These are phyloP conservation scores for Nakaseomyces uthaithaninus DNA, from an alignment of 1,139 yeast species.

Conservation along the genomic window DNA sequence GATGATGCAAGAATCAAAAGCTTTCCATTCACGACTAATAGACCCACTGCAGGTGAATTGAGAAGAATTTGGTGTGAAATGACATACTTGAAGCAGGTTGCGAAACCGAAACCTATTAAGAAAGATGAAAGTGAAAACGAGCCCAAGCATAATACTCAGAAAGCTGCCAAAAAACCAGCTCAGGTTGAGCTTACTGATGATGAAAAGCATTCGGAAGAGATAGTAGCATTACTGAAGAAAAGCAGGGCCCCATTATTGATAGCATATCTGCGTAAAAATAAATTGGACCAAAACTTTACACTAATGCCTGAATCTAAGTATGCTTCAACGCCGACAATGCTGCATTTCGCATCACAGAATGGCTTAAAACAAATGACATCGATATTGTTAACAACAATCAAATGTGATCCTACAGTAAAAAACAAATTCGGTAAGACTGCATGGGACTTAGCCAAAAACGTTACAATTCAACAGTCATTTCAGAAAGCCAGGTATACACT, in stretches of 20 bases:
- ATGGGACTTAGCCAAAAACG: constrained; percentile 45
- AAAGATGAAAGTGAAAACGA: constrained; percentile 25
- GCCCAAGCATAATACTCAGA: constrained; percentile 8
- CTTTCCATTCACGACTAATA: constrained; percentile 82
- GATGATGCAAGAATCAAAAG: constrained; percentile 52
- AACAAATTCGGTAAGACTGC: constrained; percentile 58
- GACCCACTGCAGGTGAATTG: constrained; percentile 80
- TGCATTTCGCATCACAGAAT: constrained; percentile 70
- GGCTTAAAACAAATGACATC: constrained; percentile 63
- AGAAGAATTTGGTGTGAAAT: constrained; percentile 79
- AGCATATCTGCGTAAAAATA: constrained; percentile 52
- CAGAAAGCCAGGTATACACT: constrained; percentile 58
- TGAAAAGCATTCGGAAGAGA: constrained; percentile 45
- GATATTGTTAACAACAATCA: constrained; percentile 52
- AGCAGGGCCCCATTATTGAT: constrained; percentile 73
- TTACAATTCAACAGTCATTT: constrained; percentile 46
- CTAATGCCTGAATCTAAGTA: constrained; percentile 51
- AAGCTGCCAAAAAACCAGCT: constrained; percentile 16
- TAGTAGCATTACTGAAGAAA: constrained; percentile 53
- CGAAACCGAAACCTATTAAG: constrained; percentile 36
- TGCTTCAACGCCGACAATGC: constrained; percentile 56
- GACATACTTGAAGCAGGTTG: constrained; percentile 54
- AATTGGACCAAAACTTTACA: constrained; percentile 42
- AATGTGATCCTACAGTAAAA: constrained; percentile 57
- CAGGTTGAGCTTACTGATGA: constrained; percentile 23